Base-by-base conservation (phyloP, 23 red algal genomes). In the Agarophyton chilense region DNA sequence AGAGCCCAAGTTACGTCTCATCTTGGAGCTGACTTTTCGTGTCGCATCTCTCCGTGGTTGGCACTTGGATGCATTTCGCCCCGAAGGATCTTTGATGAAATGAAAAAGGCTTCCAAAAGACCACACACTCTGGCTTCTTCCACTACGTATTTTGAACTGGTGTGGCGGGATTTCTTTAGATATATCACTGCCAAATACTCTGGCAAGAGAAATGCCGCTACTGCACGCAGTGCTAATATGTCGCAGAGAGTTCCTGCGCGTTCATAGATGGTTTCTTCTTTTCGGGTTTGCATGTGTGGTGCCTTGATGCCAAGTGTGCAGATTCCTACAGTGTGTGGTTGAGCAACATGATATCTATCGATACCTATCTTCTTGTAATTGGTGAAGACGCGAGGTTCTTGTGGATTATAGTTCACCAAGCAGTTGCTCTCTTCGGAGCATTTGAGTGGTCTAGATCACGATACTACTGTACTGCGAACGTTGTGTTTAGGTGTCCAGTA, bases 141-240 rank as follows among this genome's bases (percentile, higher is more conserved):
- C 26, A 71, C 74, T 17, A 89, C 92, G 14, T 99, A 92, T 47
- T 99, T 94, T 83, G 97, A 99, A 60, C 86, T 95, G 1, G 93
- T 95, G 12, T 99, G 97, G 97, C 82, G 97, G 32, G 97, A 99
- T 83, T 99, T 99, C 86, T 99, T 99, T 90, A 89, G 97, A 31
- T 95, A 92, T 58, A 99, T 99, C 39, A 99, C 97, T 1, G 78
- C 77, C 45, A 99, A 99, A 38, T 91, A 91, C 35, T 82, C 77
- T n/a, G 67, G 50, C 36, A 91, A 81, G 65, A 67, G 88, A 55
- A 47, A 64, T 56, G 46, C 54, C 6, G 32, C 77, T 80, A 50
- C 77, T 2, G 43, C 35, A 31, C 77, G 77, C 2, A 80, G 21
- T 41, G 77, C 9, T 36, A 56, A 40, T 31, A 8, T 44, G 50